A percentile compares a stretch with the other conserved stretches of the same genome.
Conservation (phyloP, 768 basidiomycete genomes). For the Mrakia frigida region DNA sequence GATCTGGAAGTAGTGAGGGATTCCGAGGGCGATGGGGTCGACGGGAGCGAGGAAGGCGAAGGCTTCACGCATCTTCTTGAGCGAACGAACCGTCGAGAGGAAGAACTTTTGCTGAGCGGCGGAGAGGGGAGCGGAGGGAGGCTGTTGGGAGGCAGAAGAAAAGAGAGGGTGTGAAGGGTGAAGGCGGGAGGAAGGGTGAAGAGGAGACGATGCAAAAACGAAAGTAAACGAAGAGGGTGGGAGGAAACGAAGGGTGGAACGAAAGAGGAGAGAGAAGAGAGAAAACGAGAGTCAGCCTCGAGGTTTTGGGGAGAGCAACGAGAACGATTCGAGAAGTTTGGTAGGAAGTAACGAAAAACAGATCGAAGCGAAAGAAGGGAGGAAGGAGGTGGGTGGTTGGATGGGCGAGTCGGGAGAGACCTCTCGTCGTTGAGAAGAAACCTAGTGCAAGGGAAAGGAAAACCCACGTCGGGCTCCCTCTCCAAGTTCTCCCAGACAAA, state of each 20-base stretch:
- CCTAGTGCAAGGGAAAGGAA: conserved; percentile 6
- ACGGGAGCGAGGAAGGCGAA: conserved; percentile 78
- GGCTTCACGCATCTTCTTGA: conserved; percentile 84
- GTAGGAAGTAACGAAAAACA: not conserved
- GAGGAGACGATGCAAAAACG: not conserved
- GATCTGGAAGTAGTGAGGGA: conserved; percentile 79
- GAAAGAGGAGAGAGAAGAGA: conserved; percentile 1
- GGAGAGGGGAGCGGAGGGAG: conserved; percentile 48
- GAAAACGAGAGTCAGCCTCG: not conserved
- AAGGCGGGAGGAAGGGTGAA: not conserved
- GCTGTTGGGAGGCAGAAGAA: not conserved
- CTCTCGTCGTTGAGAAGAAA: not conserved
- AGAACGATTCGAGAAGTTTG: not conserved
- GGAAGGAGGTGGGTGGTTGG: not conserved
- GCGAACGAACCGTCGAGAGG: conserved; percentile 63
- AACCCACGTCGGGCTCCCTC: not conserved
- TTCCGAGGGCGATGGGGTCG: conserved; percentile 63
- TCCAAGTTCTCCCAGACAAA: not conserved
- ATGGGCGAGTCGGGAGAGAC: not conserved
- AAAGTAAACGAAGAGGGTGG: not conserved
- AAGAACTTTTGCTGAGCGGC: conserved; percentile 72
- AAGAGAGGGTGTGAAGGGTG: not conserved
- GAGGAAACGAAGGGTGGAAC: not conserved
- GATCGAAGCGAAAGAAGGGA: not conserved
- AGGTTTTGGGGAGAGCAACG: not conserved